phyloP scores from a whole-genome alignment of 106 monocot genomes.

The Dactylorhiza incarnata region DNA sequence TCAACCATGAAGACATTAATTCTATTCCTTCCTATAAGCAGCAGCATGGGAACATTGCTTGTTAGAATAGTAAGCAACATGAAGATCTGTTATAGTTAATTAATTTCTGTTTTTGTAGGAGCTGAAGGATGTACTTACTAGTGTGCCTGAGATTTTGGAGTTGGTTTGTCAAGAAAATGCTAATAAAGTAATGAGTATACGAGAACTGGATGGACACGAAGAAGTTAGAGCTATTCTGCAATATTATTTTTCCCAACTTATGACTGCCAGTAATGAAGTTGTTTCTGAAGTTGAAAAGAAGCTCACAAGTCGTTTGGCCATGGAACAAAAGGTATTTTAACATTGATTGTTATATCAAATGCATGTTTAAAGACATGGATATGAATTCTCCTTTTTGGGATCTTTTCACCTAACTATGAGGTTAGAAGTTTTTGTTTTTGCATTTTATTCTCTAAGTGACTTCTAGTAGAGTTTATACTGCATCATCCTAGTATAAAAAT shows the following conservation, averaged over 20 bases:
- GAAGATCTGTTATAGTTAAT: not conserved
- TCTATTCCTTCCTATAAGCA: not conserved
- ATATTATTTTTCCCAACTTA: constrained; percentile 65
- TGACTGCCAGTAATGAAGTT: constrained; percentile 56
- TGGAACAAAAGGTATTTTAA: constrained; percentile 53
- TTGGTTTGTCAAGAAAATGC: constrained; percentile 45
- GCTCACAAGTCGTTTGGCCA: constrained; percentile 42
- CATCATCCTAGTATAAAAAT: too few relatives aligned
- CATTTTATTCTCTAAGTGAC: too few relatives aligned
- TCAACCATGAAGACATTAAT: not conserved
- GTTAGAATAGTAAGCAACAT: not conserved
- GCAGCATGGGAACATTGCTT: not conserved
- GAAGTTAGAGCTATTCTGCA: constrained; percentile 32
- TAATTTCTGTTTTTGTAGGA: constrained; percentile 40
- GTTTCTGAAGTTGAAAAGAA: constrained; percentile 46
- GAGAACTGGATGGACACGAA: constrained; percentile 21
- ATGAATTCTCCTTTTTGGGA: too few relatives aligned
- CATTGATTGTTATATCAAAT: not conserved
- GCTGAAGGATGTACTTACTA: constrained; percentile 50
- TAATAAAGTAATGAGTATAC: constrained; percentile 19
- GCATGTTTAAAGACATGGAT: not conserved
- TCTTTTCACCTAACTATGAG: too few relatives aligned
- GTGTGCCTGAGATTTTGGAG: constrained; percentile 72
- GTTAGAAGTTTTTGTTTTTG: too few relatives aligned
- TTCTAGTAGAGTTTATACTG: too few relatives aligned